Evolutionary conservation across 1,139 yeast species (phyloP).

Genomic region (Casaregolazyma lundiana): DNA sequence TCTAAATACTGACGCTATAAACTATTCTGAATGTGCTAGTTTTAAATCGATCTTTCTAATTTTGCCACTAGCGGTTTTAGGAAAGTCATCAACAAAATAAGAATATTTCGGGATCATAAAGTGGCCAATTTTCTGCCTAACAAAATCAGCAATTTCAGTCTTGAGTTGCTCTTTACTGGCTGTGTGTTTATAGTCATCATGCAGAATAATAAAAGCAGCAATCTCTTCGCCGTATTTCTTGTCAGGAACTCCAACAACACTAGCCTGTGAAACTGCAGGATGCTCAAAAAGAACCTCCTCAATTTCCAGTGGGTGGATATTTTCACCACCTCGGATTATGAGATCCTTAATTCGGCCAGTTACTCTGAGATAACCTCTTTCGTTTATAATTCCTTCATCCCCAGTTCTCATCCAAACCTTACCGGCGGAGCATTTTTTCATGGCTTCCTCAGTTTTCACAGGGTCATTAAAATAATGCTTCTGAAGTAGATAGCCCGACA

Average conservation of each 20-base stretch:
- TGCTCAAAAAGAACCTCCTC: conserved; percentile 32
- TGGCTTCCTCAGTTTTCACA: conserved; percentile 27
- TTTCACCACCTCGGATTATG: conserved; percentile 37
- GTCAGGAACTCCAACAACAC: conserved; percentile 34
- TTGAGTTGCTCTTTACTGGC: conserved; percentile 12
- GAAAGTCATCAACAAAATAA: conserved; percentile 30
- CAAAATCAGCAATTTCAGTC: conserved; percentile 24
- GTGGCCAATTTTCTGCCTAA: conserved; percentile 29
- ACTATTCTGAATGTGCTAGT: conserved; percentile 15
- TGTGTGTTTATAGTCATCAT: conserved; percentile 18
- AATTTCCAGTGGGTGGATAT: conserved; percentile 33
- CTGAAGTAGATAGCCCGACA: conserved; percentile 32
- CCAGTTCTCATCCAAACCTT: conserved; percentile 35
- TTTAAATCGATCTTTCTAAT: conserved; percentile 33
- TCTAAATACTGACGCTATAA: neutral
- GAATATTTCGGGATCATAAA: conserved; percentile 32
- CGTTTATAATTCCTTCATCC: conserved; percentile 33
- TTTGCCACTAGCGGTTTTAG: conserved; percentile 35
- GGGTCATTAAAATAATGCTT: conserved; percentile 28
- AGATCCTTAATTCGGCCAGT: conserved; percentile 36
- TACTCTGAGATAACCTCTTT: conserved; percentile 29
- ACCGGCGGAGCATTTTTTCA: conserved; percentile 25
- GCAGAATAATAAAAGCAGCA: conserved; percentile 30
- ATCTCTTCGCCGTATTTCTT: conserved; percentile 33
- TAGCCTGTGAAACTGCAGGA: conserved; percentile 29